Percentiles rank a stretch among this genome's conserved stretches.
These are phyloP conservation scores for Cinnamomum micranthum DNA, from an alignment of 164 flowering plant species.

Conservation along the genomic window DNA sequence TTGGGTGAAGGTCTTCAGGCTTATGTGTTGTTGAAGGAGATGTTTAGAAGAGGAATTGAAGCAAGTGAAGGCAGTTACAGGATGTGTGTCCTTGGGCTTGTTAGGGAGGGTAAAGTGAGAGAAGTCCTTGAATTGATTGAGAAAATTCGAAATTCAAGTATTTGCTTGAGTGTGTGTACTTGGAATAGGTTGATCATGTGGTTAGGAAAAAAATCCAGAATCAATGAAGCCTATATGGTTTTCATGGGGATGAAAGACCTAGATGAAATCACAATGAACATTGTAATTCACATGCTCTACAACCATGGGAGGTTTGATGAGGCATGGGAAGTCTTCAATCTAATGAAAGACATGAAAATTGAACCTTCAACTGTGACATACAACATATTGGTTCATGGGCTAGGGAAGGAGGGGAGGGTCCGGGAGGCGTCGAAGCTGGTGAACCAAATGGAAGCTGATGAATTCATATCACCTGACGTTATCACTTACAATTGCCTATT, in stretches of 20 bases:
- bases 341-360: constrained; percentile 19
- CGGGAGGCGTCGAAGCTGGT: constrained; percentile 13
- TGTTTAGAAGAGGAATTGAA: constrained; percentile 15
- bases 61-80: constrained; percentile 17
- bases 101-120: constrained; percentile 16
- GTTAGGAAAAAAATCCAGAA: constrained; percentile 10
- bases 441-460: constrained; percentile 10
- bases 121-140: constrained; percentile 21
- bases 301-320: constrained; percentile 15
- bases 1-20: constrained; percentile 19
- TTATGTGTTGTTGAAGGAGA: constrained; percentile 15
- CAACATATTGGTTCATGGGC: constrained; percentile 24
- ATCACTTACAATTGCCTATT: constrained; percentile 17
- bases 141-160: constrained; percentile 3
- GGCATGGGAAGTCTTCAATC: constrained; percentile 19
- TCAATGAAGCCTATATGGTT: constrained; percentile 12
- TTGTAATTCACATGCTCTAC: constrained; percentile 17
- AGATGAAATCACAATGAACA: constrained; percentile 23
- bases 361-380: constrained; percentile 19
- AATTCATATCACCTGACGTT: constrained; percentile 10
- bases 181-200: constrained; percentile 20
- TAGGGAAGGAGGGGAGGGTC: constrained; percentile 13
- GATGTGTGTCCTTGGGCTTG: constrained; percentile 18
- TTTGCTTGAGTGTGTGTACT: constrained; percentile 9
- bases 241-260: constrained; percentile 10